phyloP scores from a whole-genome alignment of 306 rosid species.

The Hippophae tibetana region DNA sequence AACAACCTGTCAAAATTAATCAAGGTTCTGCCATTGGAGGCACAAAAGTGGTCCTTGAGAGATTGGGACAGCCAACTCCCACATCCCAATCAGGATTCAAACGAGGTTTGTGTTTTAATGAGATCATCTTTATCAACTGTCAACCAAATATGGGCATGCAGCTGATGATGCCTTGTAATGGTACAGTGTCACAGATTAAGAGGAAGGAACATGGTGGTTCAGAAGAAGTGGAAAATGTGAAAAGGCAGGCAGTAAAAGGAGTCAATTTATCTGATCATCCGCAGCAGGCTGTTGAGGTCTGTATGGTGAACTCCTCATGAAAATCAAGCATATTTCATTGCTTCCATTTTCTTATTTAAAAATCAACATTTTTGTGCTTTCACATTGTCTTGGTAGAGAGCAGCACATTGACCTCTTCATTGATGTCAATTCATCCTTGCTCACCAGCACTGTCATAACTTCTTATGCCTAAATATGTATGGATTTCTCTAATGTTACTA shows the following conservation, averaged over 20 bases:
- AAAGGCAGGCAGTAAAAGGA: conserved; percentile 26
- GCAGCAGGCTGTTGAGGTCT: conserved; percentile 34
- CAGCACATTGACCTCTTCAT: not conserved
- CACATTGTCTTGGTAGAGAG: not conserved
- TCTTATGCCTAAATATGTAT: conserved; percentile 15
- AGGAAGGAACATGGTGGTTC: conserved; percentile 42
- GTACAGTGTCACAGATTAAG: conserved; percentile 41
- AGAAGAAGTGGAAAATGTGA: conserved; percentile 22
- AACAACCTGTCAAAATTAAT: conserved; percentile 19
- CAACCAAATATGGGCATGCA: conserved; percentile 4
- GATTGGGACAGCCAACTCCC: conserved; percentile 18
- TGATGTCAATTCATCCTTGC: not conserved
- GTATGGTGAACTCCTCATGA: conserved; percentile 23
- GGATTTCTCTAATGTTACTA: not conserved
- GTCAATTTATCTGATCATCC: conserved; percentile 18
- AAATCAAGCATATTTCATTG: not conserved
- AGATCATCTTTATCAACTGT: not conserved
- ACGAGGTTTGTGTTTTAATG: conserved; percentile 34
- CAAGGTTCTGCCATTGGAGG: conserved; percentile 18
- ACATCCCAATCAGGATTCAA: conserved; percentile 21
- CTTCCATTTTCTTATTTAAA: not conserved
- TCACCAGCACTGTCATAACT: not conserved
- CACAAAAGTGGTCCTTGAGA: conserved; percentile 15
- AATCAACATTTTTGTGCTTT: not conserved
- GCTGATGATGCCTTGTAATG: conserved; percentile 12